A percentile compares a stretch with the other conserved stretches of the same genome.
phyloP scores from a whole-genome alignment of 805 yeast species.

The Cyberlindnera petersonii region DNA sequence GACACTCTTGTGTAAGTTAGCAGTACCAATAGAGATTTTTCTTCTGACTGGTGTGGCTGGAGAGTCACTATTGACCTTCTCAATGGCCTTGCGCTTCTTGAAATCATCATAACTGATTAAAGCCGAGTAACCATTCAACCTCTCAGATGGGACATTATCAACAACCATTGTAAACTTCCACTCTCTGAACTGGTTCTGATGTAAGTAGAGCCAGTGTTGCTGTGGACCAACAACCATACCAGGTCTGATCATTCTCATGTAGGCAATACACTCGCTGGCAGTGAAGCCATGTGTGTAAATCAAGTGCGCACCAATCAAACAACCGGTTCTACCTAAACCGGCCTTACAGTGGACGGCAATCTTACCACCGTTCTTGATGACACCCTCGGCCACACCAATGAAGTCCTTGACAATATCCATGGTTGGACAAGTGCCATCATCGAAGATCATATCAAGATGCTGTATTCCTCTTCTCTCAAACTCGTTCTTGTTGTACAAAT shows the following conservation, averaged over 20 bases:
- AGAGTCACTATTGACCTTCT: conserved; percentile 29
- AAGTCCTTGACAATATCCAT: conserved; percentile 89
- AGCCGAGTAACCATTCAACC: conserved; percentile 64
- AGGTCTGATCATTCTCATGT: conserved; percentile 93
- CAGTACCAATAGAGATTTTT: conserved; percentile 61
- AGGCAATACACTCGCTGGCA: conserved; percentile 94
- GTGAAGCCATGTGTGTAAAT: conserved; percentile 96
- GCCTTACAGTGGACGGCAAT: conserved; percentile 99
- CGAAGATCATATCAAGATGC: conserved; percentile 94
- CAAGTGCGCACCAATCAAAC: conserved; percentile 94
- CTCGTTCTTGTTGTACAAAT: conserved; percentile 78
- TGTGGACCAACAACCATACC: conserved; percentile 99
- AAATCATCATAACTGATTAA: conserved; percentile 59
- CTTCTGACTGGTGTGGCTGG: conserved; percentile 75
- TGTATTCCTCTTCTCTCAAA: conserved; percentile 80
- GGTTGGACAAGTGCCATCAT: conserved; percentile 97
- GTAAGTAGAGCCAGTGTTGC: conserved; percentile 96
- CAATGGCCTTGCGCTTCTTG: conserved; percentile 45
- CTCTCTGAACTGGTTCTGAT: conserved; percentile 92
- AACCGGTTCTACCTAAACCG: conserved; percentile 96
- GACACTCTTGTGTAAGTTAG: conserved; percentile 58
- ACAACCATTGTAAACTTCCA: conserved; percentile 92
- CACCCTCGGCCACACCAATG: conserved; percentile 91
- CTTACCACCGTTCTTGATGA: conserved; percentile 81
- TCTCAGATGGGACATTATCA: conserved; percentile 60